Conservation (phyloP, 805 yeast genomes). For the Wickerhamomyces bovis region DNA sequence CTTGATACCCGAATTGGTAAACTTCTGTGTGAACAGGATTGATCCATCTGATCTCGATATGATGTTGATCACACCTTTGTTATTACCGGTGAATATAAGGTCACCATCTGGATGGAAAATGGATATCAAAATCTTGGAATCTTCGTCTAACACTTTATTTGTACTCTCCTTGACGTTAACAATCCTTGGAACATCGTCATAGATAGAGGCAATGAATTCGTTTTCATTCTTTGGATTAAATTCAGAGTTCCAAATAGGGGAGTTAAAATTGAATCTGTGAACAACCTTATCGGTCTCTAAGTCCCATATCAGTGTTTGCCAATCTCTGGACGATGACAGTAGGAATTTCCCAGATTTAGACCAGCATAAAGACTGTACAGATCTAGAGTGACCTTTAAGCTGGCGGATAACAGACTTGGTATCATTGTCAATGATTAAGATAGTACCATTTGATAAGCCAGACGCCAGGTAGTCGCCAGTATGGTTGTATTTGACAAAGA, state of each 20-base stretch:
- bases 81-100: slow-evolving; percentile 67
- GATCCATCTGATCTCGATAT: slow-evolving; percentile 22
- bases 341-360: slow-evolving; percentile 63
- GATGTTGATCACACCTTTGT: slow-evolving; percentile 70
- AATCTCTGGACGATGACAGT: slow-evolving; percentile 71
- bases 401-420: slow-evolving; percentile 53
- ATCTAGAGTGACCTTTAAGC: slow-evolving; percentile 60
- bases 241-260: slow-evolving; percentile 68
- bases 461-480: slow-evolving; percentile 85
- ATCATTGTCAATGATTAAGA: slow-evolving; percentile 68
- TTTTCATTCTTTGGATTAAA: slow-evolving; percentile 43
- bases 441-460: slow-evolving; percentile 69
- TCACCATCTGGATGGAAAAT: slow-evolving; percentile 48
- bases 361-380: slow-evolving; percentile 75
- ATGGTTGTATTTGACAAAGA: slow-evolving; percentile 59
- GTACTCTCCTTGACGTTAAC: slow-evolving; percentile 32
- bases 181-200: slow-evolving; percentile 54
- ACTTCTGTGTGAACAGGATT: slow-evolving; percentile 42
- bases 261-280: slow-evolving; percentile 47
- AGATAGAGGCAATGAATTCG: slow-evolving; percentile 55
- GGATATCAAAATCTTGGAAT: slow-evolving; percentile 22
- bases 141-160: slow-evolving; percentile 2
- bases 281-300: slow-evolving; percentile 36
- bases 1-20: slow-evolving; percentile 69
- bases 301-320: slow-evolving; percentile 82